A percentile compares a stretch with the other conserved stretches of the same genome.
phyloP scores from a whole-genome alignment of 805 yeast genomes.

The fission yeast (Schizosaccharomyces pombe) region DNA sequence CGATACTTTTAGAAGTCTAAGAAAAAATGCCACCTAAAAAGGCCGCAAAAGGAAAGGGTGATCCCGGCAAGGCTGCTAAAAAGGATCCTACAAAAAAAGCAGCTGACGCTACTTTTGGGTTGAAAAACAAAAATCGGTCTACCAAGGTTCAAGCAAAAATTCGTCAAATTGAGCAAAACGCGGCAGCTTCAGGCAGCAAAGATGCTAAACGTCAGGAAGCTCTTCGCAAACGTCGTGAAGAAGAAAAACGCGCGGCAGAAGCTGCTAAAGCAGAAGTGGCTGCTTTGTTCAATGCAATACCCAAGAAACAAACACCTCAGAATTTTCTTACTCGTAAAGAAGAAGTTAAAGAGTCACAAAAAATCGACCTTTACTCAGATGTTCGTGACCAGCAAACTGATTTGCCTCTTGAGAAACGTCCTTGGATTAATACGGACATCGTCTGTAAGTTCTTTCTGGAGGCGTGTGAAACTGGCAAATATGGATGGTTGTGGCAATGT shows the following conservation, averaged over 20 bases:
- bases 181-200: conserved; percentile 11
- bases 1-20: too few species aligned
- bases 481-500: conserved; percentile 98
- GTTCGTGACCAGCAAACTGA: conserved; percentile 31
- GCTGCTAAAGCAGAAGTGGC: conserved; percentile 74
- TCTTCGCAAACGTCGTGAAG: conserved; percentile 38
- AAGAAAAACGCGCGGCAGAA: conserved; percentile 77
- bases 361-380: conserved; percentile 83
- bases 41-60: not conserved
- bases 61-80: not conserved
- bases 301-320: conserved; percentile 65
- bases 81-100: conserved; percentile 11
- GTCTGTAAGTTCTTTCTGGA: conserved; percentile 86
- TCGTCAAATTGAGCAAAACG: conserved; percentile 42
- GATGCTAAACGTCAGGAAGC: conserved; percentile 32
- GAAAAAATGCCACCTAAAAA: conserved; percentile 3
- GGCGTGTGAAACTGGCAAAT: conserved; percentile 90
- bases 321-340: conserved; percentile 84
- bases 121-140: conserved; percentile 86
- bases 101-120: conserved; percentile 81
- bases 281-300: conserved; percentile 39
- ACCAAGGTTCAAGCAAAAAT: conserved; percentile 62
- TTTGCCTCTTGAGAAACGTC: conserved; percentile 92
- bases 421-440: conserved; percentile 56
- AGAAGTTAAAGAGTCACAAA: conserved; percentile 32